Evolutionary conservation across 208 protist species (phyloP), one percentile per base, ranked within the genome.

Genomic region (Angomonas ambiguus): DNA sequence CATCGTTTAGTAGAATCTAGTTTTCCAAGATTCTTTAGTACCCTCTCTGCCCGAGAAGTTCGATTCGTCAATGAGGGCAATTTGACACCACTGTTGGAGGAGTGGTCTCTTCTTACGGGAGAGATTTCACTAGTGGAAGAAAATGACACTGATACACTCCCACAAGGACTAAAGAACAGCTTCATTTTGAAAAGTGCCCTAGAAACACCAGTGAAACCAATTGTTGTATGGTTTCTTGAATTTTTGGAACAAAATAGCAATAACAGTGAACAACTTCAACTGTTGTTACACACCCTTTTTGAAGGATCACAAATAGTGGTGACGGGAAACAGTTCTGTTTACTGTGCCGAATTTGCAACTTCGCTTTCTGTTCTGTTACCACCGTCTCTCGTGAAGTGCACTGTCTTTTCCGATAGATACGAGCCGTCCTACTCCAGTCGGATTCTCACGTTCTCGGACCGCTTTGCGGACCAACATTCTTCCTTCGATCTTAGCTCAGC

Each of bases 281-380:
- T 48, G 18, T 69, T 94, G 62, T 48, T 94, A 34, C 20, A 62
- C 22, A 77, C 81, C 6, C 72, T 94, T 5, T 86, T 92, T n/a
- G 69, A 58, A 35, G 88, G 88, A 0, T 83, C 83, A 25, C 88
- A 94, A 69, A 82, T 94, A 55, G 2, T 91, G 27, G 69, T 94
- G 22, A 74, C 73, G 2, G 79, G 82, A 6, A 62, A 66, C 1
- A 55, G 80, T 48, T 70, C 71, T 25, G 53, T 57, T 22, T 72
- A 82, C 25, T 78, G 73, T 34, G 85, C 84, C 3, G 79, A 77
- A 28, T 66, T 94, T 5, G 83, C 69, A 11, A 55, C 89, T 62
- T 57, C 83, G 0, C 62, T 94, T 30, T 70, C 85, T 22, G 72
- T 79, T 38, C 69, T 82, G 25, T 62, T 94, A 38, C 88, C 88